These are phyloP conservation scores for Penicillium daleae DNA, from an alignment of 495 filamentous ascomycete genomes.

Conservation along the genomic window DNA sequence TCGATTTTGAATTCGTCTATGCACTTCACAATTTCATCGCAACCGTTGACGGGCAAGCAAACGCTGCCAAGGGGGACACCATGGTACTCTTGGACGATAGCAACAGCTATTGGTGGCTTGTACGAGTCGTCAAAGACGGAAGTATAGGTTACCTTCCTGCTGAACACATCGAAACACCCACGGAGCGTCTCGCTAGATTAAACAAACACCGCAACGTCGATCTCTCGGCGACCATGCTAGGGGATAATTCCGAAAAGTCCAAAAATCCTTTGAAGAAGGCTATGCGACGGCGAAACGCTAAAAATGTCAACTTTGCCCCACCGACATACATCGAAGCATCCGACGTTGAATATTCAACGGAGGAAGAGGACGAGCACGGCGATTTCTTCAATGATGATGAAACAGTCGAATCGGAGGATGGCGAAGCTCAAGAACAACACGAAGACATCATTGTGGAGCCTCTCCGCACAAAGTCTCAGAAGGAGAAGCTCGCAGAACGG, in stretches of 20 bases:
- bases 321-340: constrained; percentile 91
- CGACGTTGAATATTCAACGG: constrained; percentile 84
- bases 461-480: constrained; percentile 45
- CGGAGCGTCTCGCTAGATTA: constrained; percentile 86
- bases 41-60: constrained; percentile 97
- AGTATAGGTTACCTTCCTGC: constrained; percentile 97
- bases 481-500: constrained; percentile 40
- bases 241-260: constrained; percentile 85
- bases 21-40: constrained; percentile 96
- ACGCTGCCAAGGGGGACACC: constrained; percentile 96
- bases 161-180: constrained; percentile 98
- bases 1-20: constrained; percentile 99
- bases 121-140: constrained; percentile 93
- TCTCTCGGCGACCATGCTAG: constrained; percentile 91
- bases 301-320: constrained; percentile 84
- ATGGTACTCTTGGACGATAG: constrained; percentile 99
- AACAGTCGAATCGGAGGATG: constrained; percentile 44
- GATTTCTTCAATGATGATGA: constrained; percentile 61
- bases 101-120: constrained; percentile 99
- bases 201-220: constrained; percentile 99
- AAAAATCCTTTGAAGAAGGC: constrained; percentile 89
- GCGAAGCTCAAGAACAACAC: constrained; percentile 41
- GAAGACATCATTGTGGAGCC: constrained; percentile 54
- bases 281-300: constrained; percentile 83
- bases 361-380: constrained; percentile 72